phyloP scores from a whole-genome alignment of 176 grass and related monocot genomes.

The Stipa capillata region DNA sequence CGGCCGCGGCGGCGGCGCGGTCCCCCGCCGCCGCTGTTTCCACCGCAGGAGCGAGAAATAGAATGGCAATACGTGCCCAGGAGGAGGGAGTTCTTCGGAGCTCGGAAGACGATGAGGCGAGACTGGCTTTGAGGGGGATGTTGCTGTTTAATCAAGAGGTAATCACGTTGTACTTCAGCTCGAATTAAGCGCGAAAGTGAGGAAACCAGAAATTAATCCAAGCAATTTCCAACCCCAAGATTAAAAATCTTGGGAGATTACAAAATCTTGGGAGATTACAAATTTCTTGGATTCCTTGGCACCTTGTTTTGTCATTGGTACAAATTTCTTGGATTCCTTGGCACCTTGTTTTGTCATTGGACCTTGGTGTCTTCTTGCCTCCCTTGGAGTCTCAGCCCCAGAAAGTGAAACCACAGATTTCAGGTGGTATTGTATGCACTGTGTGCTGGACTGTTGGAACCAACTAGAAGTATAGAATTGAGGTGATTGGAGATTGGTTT shows the following conservation, averaged over 20 bases:
- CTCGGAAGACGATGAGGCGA: neutral
- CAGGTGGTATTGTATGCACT: neutral
- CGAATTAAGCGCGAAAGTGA: neutral
- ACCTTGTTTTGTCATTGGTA: no score
- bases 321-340: neutral
- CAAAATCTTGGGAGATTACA: no score
- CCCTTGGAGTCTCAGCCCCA: conserved; percentile 17
- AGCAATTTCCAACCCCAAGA: neutral
- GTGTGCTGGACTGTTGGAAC: neutral
- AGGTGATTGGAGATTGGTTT: conserved; percentile 8
- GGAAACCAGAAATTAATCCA: neutral
- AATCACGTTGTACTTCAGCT: neutral
- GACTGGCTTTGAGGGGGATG: neutral
- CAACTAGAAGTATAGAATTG: no score
- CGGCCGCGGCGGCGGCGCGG: neutral
- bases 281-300: no score
- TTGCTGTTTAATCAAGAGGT: neutral
- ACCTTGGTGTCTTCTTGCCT: neutral
- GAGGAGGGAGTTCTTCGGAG: neutral
- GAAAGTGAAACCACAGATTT: neutral
- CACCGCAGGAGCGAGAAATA: neutral
- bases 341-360: neutral
- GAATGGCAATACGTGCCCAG: neutral
- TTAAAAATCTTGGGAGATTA: neutral
- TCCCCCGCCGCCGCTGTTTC: neutral